Base-by-base conservation (phyloP, 2,329 filamentous ascomycete species). In the Aspergillus latus region DNA sequence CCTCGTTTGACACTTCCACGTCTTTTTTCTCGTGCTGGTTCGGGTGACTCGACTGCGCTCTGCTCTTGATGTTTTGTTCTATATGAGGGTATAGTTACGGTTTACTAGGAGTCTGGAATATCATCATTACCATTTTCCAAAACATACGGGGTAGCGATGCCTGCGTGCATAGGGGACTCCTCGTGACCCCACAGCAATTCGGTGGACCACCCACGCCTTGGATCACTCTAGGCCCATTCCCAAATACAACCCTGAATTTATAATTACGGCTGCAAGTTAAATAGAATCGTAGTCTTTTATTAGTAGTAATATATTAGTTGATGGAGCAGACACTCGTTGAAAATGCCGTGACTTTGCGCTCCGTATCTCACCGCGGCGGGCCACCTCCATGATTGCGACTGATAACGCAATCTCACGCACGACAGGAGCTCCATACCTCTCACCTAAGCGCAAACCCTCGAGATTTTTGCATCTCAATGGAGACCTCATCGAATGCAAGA, bases 71-170 rank as follows among this genome's bases (percentile, higher is more conserved):
- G 42, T 54, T 55, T 47, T 49, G 60, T 45, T 57, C 53, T 57
- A 30, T 53, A 44, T 43, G 43, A 49, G 53, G 53, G 57, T 52
- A 58, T 61, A 58, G 34, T 63, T 45, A 55, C 61, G 49, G 39
- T 56, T 59, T 56, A 61, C 45, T 59, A 60, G 66, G 66, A 66
- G 66, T 69, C 62, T 60, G 65, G 59, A 65, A 66, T 64, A 62
- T 52, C 49, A 58, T 52, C 44, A 47, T 52, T 28, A 46, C 15
- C 43, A 39, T 15, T 40, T 11, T 21, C 21, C 21, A 21, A 21
- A 21, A 21, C 21, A 21, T 21, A 21, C 21, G 21, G 21, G 21
- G 21, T 21, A 21, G 21, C 21, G 21, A 21, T 21, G 21, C 21
- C 21, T 21, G 21, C 21, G 10, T 9, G 15, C 4, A 16, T 47